phyloP scores from a whole-genome alignment of 176 grass and related monocot species.

The Oryza longistaminata region DNA sequence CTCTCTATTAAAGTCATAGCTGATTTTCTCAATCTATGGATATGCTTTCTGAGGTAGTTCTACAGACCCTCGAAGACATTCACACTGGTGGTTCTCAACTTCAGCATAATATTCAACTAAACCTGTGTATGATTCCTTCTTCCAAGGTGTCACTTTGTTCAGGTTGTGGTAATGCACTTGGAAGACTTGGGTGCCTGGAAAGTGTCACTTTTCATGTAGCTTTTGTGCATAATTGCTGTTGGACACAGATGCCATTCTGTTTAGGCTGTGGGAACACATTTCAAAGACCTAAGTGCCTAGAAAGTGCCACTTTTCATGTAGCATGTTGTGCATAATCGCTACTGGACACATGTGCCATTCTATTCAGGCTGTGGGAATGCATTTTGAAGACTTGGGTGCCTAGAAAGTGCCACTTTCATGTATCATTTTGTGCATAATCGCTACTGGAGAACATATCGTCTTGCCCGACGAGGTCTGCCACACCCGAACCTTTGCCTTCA shows the following conservation, averaged over 20 bases:
- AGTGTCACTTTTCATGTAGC: not conserved
- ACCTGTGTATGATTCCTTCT: not conserved
- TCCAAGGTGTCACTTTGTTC: not conserved
- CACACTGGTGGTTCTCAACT: not conserved
- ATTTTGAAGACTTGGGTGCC: no score
- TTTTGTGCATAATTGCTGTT: not conserved
- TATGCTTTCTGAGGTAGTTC: not conserved
- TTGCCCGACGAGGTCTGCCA: not conserved
- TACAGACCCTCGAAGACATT: not conserved
- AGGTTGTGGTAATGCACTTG: not conserved
- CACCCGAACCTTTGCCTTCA: no score
- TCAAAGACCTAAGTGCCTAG: not conserved
- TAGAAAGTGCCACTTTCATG: no score
- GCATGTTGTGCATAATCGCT: not conserved
- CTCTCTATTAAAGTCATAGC: no score
- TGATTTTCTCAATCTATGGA: no score
- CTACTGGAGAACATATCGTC: not conserved
- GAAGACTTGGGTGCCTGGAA: not conserved
- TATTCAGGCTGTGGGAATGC: no score
- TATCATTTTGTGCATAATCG: no score
- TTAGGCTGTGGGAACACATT: no score
- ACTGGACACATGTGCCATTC: not conserved
- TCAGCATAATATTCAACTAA: no score
- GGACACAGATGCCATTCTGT: not conserved
- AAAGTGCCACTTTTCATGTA: not conserved